Base-by-base conservation (phyloP, 495 filamentous ascomycete species). In the Beverwykella pulmonaria region DNA sequence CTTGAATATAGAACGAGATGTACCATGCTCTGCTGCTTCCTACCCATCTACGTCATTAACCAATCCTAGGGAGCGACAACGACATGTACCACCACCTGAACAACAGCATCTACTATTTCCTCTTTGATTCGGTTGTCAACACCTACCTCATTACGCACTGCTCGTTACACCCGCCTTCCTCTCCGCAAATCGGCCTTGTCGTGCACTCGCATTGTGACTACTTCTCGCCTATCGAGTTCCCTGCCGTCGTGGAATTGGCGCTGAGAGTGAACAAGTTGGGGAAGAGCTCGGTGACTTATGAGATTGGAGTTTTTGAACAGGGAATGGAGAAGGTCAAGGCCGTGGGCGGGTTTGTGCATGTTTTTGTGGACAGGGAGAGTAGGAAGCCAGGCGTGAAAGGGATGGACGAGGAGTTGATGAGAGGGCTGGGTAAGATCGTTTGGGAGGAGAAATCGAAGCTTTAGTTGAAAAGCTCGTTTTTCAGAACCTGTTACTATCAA, bases 11-110 rank as follows among this genome's bases (percentile, higher is more conserved):
- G 92, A 60, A 96, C 92, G 61, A 80, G 93, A 87, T 98, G 39
- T 50, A 67, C 23, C 32, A 25, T 0, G 30, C 14, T 41, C 39
- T 14, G 30, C 41, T 39, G 2, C 61, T 22, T 55, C 46, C 49
- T 17, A 53, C 44, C n/a, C 29, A 9, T 44, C 59, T 61, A 52
- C 53, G 52, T 49, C 48, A 47, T 57, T 63, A 20, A 56, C 9
- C 41, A 41, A 27, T 6, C 19, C 10, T 17, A 25, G 93, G 91
- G 91, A 87, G 82, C 73, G 94, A 98, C 76, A 97, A 97, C 72
- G 93, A 97, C 79, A 94, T 96, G 90, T 98, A 97, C 77, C 83
- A 88, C 48, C 91, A 96, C 41, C 68, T 90, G 66, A 95, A 94
- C 76, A 94, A 95, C 72, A 87, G 86, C 52, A 81, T 95, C 41